These are phyloP conservation scores for Puccinia hordei DNA, from an alignment of 1,284 basidiomycete species.

Conservation along the genomic window DNA sequence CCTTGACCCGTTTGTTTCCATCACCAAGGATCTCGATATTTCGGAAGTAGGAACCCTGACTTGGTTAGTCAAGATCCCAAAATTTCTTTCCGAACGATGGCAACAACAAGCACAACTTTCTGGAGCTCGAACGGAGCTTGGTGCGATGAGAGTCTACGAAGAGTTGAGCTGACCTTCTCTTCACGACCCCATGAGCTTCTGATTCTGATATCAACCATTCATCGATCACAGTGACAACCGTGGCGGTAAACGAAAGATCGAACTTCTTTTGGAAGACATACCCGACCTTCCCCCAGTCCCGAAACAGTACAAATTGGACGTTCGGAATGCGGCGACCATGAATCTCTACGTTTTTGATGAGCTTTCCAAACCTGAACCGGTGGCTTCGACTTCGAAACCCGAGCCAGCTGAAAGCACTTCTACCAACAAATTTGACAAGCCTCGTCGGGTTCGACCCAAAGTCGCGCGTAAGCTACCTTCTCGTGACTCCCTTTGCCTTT, in stretches of 20 bases:
- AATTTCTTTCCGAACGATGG: conserved; percentile 50
- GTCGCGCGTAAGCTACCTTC: conserved; percentile 52
- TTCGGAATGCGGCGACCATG: conserved; percentile 32
- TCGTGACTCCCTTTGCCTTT: not conserved
- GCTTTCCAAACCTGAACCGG: conserved; percentile 55
- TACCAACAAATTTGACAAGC: conserved; percentile 48
- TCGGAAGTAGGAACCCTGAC: not conserved
- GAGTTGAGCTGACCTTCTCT: conserved; percentile 25
- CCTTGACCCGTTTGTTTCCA: not conserved
- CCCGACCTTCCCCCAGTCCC: conserved; percentile 14
- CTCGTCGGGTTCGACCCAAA: conserved; percentile 51
- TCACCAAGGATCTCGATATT: conserved; percentile 38
- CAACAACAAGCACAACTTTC: conserved; percentile 27
- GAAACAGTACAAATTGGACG: conserved; percentile 29
- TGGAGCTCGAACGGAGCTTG: conserved; percentile 15
- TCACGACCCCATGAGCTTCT: not conserved
- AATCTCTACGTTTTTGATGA: conserved; percentile 58
- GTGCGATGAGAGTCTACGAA: conserved; percentile 41
- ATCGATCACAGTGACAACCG: not conserved
- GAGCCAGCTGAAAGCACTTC: conserved; percentile 42
- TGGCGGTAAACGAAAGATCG: conserved; percentile 22
- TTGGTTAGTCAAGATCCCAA: conserved; percentile 50
- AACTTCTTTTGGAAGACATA: conserved; percentile 37
- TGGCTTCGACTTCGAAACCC: conserved; percentile 51
- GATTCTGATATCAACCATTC: not conserved